These are phyloP conservation scores for Leccinum fallax DNA, from an alignment of 1,284 basidiomycete genomes.

Conservation along the genomic window DNA sequence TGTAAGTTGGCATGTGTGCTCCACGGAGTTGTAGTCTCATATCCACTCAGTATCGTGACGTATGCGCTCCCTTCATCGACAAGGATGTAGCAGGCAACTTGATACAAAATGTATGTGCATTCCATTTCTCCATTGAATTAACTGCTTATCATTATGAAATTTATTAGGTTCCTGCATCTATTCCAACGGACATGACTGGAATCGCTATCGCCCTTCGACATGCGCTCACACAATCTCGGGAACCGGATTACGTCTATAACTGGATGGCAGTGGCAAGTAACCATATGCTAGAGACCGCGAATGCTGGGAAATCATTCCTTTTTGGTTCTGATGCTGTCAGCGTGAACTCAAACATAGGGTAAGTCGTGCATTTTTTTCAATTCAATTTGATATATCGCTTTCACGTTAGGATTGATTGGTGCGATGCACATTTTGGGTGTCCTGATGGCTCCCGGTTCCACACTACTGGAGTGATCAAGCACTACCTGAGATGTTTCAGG, in stretches of 20 bases:
- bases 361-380: constrained; percentile 5
- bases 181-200: constrained; percentile 20
- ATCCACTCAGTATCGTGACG: constrained; percentile 30
- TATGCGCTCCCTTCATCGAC: constrained; percentile 21
- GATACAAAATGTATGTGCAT: constrained; percentile 31
- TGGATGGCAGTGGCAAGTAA: constrained; percentile 34
- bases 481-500: constrained; percentile 34
- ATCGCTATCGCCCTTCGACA: constrained; percentile 32
- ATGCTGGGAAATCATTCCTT: constrained; percentile 24
- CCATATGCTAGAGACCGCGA: constrained; percentile 30
- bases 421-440: constrained; percentile 35
- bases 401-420: constrained; percentile 31
- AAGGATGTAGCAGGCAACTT: constrained; percentile 30
- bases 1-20: constrained; percentile 23
- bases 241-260: constrained; percentile 23
- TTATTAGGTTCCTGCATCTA: constrained; percentile 16
- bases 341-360: constrained; percentile 39
- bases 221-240: constrained; percentile 24
- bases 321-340: constrained; percentile 23
- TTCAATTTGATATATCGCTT: neutral
- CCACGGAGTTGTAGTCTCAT: neutral
- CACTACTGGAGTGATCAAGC: constrained; percentile 23
- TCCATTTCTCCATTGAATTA: neutral
- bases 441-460: constrained; percentile 27
- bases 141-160: neutral